phyloP scores from a whole-genome alignment of 2,329 filamentous ascomycete genomes.

The Ophiostoma quercus region DNA sequence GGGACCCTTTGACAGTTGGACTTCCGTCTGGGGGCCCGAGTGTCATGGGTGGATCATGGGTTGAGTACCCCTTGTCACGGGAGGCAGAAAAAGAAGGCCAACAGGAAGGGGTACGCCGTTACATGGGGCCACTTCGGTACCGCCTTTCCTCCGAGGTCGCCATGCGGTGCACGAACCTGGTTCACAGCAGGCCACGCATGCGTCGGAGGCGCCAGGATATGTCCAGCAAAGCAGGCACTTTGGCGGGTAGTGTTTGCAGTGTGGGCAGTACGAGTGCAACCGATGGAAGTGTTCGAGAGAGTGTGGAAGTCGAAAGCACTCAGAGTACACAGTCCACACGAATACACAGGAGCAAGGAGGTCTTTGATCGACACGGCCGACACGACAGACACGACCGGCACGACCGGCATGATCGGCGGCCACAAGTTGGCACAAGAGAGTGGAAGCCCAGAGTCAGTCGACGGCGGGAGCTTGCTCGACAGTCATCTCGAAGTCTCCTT shows the following conservation, averaged over 20 bases:
- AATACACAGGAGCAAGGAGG: not conserved
- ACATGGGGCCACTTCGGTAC: conserved; percentile 29
- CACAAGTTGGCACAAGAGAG: not conserved
- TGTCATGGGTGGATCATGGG: conserved; percentile 17
- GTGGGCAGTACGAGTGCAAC: not conserved
- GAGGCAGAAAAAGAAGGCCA: not conserved
- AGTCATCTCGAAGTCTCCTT: not conserved
- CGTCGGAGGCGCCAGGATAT: conserved; percentile 29
- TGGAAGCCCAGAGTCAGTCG: not conserved
- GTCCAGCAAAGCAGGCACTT: not conserved
- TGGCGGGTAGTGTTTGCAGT: not conserved
- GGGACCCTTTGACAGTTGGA: not conserved
- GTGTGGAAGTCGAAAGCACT: not conserved
- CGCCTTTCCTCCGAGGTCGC: conserved; percentile 33
- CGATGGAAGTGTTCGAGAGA: not conserved
- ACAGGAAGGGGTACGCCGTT: conserved; percentile 26
- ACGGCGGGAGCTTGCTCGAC: not conserved
- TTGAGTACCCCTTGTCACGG: not conserved
- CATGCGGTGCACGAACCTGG: conserved; percentile 33
- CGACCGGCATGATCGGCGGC: not conserved
- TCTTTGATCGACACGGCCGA: not conserved
- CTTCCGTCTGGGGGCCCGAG: conserved; percentile 13
- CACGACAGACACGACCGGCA: not conserved
- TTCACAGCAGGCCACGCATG: conserved; percentile 36
- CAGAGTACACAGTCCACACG: not conserved